Percentiles rank a stretch among this genome's conserved stretches.
phyloP scores from a whole-genome alignment of 2,329 filamentous ascomycete species.

The Sporothrix variecibatus region DNA sequence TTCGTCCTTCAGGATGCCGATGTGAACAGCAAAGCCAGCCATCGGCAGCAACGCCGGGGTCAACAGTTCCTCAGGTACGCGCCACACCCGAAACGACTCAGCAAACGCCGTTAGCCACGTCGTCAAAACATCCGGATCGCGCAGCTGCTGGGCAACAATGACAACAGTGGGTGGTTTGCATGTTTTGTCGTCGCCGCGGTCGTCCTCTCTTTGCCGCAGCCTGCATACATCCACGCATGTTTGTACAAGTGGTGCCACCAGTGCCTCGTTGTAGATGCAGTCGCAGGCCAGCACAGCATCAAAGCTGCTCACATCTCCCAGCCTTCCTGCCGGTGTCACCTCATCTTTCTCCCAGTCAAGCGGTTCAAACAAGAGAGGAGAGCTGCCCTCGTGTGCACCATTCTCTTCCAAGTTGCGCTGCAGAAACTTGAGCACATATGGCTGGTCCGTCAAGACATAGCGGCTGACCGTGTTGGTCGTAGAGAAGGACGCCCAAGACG shows the following conservation, averaged over 20 bases:
- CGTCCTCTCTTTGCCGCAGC: constrained; percentile 46
- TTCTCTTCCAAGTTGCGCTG: constrained; percentile 74
- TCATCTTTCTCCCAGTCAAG: constrained; percentile 82
- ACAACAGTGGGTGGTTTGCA: constrained; percentile 62
- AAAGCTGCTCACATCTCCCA: constrained; percentile 51
- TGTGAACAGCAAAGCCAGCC: constrained; percentile 79
- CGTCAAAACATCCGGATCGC: constrained; percentile 82
- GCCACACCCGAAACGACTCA: constrained; percentile 71
- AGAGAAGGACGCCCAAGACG: background rate
- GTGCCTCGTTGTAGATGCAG: constrained; percentile 90
- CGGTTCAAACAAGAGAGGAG: constrained; percentile 54
- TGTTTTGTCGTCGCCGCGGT: constrained; percentile 24
- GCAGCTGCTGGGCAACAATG: constrained; percentile 84
- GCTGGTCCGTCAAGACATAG: constrained; percentile 85
- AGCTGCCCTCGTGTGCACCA: constrained; percentile 22
- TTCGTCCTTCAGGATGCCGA: constrained; percentile 59
- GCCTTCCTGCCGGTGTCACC: constrained; percentile 45
- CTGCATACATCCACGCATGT: constrained; percentile 75
- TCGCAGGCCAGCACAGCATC: constrained; percentile 83
- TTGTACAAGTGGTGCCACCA: constrained; percentile 79
- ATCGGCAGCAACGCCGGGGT: constrained; percentile 59
- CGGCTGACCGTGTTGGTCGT: constrained; percentile 48
- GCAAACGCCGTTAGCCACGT: constrained; percentile 73
- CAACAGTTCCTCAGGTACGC: constrained; percentile 66
- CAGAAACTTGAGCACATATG: constrained; percentile 78